Base-by-base conservation (phyloP, 305 asterid genomes). In the Fraxinus angustifolia region DNA sequence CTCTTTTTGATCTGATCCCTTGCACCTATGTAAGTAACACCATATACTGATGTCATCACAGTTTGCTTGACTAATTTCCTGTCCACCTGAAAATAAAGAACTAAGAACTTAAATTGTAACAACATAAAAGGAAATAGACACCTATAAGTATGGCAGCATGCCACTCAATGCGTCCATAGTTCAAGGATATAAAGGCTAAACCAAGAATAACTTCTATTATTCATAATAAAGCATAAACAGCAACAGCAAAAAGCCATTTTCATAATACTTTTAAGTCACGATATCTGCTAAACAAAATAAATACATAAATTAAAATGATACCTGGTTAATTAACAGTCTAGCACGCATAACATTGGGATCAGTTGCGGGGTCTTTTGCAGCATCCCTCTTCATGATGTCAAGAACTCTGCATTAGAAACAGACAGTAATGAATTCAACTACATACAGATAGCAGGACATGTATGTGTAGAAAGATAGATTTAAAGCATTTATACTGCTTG, bases 21-120 rank as follows among this genome's bases (percentile, higher is more conserved):
- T 12, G 98, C 99, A 67, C 98, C 98, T 77, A 94, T 89, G 77
- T 93, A 96, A 4, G 99, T 96, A 88, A 96, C 99, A 77, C 97
- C 98, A 79, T 96, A 96, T 7, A 94, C 98, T 71, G 98, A 93
- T 42, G 99, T 96, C 99, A 94, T 96, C 85, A 96, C 99, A 7
- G 99, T 96, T 90, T 96, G 99, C 90, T 96, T 96, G 76, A 96
- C 99, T 87, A 96, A 92, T 87, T 96, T 96, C 85, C 99, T 88
- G 70, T 96, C 97, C 83, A 94, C 99, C 99, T 96, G 91, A 53
- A 79, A 76, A 68, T 14, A 10, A 80, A 28, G 76, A 80, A 75
- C 72, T 33, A 82, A 56, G 78, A 77, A 81, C 19, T 10, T 33
- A 80, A 42, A 79, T 65, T 84, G 34, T 78, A 35, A 60, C 8